Conservation (phyloP, 345 rosid genomes). For the Corchorus capsularis region DNA sequence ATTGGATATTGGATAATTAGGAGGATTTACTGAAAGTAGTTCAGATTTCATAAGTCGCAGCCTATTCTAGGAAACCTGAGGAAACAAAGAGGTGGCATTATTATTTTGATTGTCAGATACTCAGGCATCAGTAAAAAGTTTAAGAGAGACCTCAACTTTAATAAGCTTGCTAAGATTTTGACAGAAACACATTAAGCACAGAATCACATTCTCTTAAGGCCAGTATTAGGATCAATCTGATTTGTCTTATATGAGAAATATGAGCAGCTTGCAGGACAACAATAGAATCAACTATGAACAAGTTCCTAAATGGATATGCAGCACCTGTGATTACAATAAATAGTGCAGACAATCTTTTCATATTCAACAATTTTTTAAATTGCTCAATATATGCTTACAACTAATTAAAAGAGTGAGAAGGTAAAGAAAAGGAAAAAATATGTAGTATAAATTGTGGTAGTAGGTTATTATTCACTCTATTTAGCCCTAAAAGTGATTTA, state of each 20-base stretch:
- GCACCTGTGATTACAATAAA: background rate
- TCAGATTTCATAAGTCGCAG: background rate
- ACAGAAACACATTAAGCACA: background rate
- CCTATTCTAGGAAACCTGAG: background rate
- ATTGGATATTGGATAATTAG: background rate
- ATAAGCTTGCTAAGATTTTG: background rate
- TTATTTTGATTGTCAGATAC: background rate
- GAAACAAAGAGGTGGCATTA: background rate
- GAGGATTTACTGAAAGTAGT: background rate
- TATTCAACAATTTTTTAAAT: background rate
- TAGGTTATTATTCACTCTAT: too few relatives aligned
- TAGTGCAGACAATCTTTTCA: background rate
- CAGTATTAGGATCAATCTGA: background rate
- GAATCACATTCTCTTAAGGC: background rate
- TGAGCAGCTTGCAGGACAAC: background rate
- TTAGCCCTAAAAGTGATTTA: too few relatives aligned
- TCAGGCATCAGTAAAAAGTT: background rate
- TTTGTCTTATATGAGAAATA: background rate
- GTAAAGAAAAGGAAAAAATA: too few relatives aligned
- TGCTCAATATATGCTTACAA: background rate
- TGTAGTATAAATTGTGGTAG: too few relatives aligned
- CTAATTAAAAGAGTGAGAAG: too few relatives aligned
- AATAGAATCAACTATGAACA: background rate
- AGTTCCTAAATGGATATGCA: background rate
- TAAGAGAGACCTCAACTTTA: background rate